These are phyloP conservation scores for Monilinia vaccinii-corymbosi DNA, from an alignment of 2,329 filamentous ascomycete genomes.

Conservation along the genomic window DNA sequence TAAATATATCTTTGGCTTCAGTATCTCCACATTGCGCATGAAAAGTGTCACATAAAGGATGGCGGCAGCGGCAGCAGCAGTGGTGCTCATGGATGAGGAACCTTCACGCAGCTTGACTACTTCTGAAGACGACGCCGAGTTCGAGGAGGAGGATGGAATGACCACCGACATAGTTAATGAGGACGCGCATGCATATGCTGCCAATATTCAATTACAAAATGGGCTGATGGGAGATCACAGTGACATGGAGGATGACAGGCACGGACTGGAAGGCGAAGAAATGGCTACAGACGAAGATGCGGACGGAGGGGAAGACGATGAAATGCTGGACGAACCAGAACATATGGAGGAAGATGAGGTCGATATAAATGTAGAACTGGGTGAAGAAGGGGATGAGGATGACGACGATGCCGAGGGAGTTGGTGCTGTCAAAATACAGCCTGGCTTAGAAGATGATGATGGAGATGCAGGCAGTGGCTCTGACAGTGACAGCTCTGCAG, in stretches of 20 bases:
- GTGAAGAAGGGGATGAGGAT: constrained; percentile 35
- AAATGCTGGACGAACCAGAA: constrained; percentile 24
- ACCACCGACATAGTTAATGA: constrained; percentile 22
- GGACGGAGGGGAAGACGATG: constrained; percentile 33
- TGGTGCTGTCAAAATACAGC: constrained; percentile 30
- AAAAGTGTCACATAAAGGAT: constrained; percentile 7
- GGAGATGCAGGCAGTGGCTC: constrained; percentile 30
- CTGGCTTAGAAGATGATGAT: constrained; percentile 28
- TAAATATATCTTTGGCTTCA: neutral
- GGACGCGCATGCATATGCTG: constrained; percentile 27
- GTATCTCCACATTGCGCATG: constrained; percentile 2
- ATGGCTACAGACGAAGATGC: constrained; percentile 26
- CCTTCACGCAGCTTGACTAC: constrained; percentile 28
- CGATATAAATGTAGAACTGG: constrained; percentile 33
- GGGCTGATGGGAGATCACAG: constrained; percentile 23
- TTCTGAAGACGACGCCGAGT: constrained; percentile 30
- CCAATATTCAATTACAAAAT: constrained; percentile 30
- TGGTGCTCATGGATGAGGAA: constrained; percentile 27
- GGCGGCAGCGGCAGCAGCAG: constrained; percentile 8
- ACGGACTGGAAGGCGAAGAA: constrained; percentile 26
- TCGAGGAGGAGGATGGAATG: constrained; percentile 30
- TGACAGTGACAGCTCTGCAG: constrained; percentile 23
- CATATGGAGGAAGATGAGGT: constrained; percentile 34
- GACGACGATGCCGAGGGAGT: constrained; percentile 30
- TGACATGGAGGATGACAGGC: constrained; percentile 17